Conservation (phyloP, 116 monocot species). For the Cymodocea nodosa region DNA sequence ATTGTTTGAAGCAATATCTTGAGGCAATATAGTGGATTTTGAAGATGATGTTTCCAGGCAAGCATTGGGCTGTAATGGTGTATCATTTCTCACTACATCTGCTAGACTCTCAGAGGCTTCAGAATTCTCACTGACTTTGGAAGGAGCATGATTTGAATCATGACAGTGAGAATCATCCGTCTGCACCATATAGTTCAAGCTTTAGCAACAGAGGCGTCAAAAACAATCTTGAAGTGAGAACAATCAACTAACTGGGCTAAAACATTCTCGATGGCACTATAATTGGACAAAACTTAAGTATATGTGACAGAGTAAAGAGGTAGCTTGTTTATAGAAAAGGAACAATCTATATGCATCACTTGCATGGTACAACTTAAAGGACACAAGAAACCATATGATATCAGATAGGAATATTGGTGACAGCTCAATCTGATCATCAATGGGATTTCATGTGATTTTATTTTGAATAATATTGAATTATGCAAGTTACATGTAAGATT, state of each 20-base stretch:
- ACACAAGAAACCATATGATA: too few species aligned
- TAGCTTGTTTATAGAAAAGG: too few species aligned
- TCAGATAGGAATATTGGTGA: too few species aligned
- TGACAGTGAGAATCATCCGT: constrained; percentile 2
- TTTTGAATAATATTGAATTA: not conserved
- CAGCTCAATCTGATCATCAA: too few species aligned
- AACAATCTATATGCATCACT: too few species aligned
- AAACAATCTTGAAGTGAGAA: not conserved
- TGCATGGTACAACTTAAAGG: too few species aligned
- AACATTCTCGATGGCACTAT: too few species aligned
- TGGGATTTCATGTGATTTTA: too few species aligned
- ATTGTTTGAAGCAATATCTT: not conserved
- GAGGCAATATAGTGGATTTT: not conserved
- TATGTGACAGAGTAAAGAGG: too few species aligned
- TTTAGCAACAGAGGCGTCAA: not conserved
- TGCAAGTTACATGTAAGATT: not conserved
- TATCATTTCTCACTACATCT: constrained; percentile 4
- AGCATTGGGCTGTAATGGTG: constrained; percentile 2
- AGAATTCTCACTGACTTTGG: constrained; percentile 9
- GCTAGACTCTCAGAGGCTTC: constrained; percentile 8
- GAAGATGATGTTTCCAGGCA: constrained; percentile 2
- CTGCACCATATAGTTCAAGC: constrained; percentile 15
- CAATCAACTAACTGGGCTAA: too few species aligned
- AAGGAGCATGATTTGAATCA: constrained; percentile 6
- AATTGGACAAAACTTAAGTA: too few species aligned